phyloP scores from a whole-genome alignment of 305 asterid genomes.

The Solanum hybrid region DNA sequence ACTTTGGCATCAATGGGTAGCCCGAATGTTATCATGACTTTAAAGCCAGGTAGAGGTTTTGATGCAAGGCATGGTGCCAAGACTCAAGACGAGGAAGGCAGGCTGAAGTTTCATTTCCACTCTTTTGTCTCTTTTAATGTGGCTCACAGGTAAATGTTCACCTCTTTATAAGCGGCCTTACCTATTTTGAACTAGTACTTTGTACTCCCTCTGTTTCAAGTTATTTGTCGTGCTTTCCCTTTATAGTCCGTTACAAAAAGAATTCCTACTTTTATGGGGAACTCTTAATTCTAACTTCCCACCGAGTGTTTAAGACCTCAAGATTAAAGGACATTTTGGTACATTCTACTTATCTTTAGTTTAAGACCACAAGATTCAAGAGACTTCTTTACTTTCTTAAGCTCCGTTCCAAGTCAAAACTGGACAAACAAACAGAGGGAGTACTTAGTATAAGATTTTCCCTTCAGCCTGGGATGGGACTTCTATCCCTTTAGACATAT shows the following conservation, averaged over 20 bases:
- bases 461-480: not conserved
- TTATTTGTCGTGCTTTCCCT: not conserved
- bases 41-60: conserved; percentile 77
- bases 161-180: not conserved
- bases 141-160: conserved; percentile 58
- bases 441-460: not conserved
- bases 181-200: not conserved
- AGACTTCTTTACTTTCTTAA: not conserved
- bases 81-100: conserved; percentile 74
- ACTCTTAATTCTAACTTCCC: not conserved
- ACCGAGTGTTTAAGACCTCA: not conserved
- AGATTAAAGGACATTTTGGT: not conserved
- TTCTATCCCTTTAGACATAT: not conserved
- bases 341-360: not conserved
- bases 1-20: conserved; percentile 97
- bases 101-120: conserved; percentile 88
- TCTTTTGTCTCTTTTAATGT: conserved; percentile 82
- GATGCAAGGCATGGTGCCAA: conserved; percentile 96
- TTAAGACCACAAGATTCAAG: not conserved
- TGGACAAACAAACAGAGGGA: not conserved
- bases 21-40: conserved; percentile 66
- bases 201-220: not conserved
- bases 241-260: not conserved
- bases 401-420: not conserved
- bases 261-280: not conserved